Evolutionary conservation across 2,329 filamentous ascomycete genomes (phyloP).

Genomic region (Zymoseptoria brevis): DNA sequence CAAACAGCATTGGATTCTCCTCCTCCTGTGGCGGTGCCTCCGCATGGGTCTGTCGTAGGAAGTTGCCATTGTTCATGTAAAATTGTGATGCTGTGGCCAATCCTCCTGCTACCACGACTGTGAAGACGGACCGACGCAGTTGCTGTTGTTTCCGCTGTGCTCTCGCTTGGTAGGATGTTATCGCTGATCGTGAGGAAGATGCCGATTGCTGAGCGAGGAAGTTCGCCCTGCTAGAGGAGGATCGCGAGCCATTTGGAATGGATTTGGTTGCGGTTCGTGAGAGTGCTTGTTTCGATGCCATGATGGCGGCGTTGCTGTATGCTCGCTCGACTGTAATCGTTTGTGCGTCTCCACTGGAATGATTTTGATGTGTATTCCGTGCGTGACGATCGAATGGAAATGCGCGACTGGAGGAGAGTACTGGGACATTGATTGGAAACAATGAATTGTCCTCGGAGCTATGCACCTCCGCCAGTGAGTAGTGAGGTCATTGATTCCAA

Average conservation of each 20-base stretch:
- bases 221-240: constrained; percentile 17
- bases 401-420: too few relatives aligned
- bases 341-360: too few relatives aligned
- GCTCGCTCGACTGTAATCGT: too few relatives aligned
- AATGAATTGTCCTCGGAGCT: too few relatives aligned
- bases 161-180: constrained; percentile 27
- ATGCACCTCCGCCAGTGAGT: too few relatives aligned
- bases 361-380: too few relatives aligned
- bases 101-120: constrained; percentile 36
- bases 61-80: constrained; percentile 33
- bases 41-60: constrained; percentile 39
- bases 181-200: constrained; percentile 12
- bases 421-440: too few relatives aligned
- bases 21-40: constrained; percentile 40
- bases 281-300: constrained; percentile 16
- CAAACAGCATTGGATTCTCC: constrained; percentile 55
- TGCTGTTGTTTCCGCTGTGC: constrained; percentile 40
- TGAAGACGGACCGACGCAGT: constrained; percentile 37
- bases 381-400: too few relatives aligned
- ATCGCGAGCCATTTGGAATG: constrained; percentile 9
- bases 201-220: constrained; percentile 19
- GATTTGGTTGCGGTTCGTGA: constrained; percentile 15
- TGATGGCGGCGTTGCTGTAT: not conserved
- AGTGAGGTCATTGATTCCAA: too few relatives aligned
- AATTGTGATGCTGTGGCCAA: constrained; percentile 39